These are phyloP conservation scores for Guadua angustifolia DNA, from an alignment of 176 grass and related monocot genomes.

Conservation along the genomic window DNA sequence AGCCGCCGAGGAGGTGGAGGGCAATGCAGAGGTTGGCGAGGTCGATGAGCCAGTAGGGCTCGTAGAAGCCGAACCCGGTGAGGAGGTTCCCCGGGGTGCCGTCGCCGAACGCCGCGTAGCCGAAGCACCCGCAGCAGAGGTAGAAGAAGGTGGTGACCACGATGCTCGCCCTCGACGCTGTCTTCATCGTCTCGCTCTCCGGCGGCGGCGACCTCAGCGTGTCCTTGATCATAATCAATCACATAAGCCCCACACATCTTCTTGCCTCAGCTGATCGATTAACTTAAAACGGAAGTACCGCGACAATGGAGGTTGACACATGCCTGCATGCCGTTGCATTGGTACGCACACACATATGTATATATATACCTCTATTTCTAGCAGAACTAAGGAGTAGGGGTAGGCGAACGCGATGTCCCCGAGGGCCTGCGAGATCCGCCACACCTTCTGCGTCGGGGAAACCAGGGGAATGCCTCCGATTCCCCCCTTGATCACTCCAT, in stretches of 20 bases:
- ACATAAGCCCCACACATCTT: neutral
- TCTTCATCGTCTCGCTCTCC: slow-evolving; percentile 83
- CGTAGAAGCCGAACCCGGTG: slow-evolving; percentile 84
- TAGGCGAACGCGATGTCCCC: slow-evolving; percentile 92
- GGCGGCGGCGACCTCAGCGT: slow-evolving; percentile 69
- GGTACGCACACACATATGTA: neutral
- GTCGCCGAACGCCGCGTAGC: slow-evolving; percentile 90
- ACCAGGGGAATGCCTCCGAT: slow-evolving; percentile 53
- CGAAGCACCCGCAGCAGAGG: slow-evolving; percentile 75
- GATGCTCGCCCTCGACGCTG: slow-evolving; percentile 54
- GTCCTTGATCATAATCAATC: slow-evolving; percentile 47
- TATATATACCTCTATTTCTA: slow-evolving; percentile 72
- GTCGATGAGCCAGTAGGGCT: slow-evolving; percentile 93
- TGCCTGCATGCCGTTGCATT: neutral
- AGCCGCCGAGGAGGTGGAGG: slow-evolving; percentile 76
- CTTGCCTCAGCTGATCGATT: neutral
- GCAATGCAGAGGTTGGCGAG: slow-evolving; percentile 69
- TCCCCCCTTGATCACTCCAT: slow-evolving; percentile 63
- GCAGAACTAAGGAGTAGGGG: slow-evolving; percentile 77
- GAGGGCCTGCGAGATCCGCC: slow-evolving; percentile 76
- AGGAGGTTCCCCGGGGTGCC: slow-evolving; percentile 80
- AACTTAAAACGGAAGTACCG: no score
- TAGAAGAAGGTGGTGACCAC: slow-evolving; percentile 77
- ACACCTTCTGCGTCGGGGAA: slow-evolving; percentile 68
- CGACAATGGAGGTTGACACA: neutral